Evolutionary conservation across 805 yeast genomes (phyloP).

Genomic region (Yamadazyma akitaensis): DNA sequence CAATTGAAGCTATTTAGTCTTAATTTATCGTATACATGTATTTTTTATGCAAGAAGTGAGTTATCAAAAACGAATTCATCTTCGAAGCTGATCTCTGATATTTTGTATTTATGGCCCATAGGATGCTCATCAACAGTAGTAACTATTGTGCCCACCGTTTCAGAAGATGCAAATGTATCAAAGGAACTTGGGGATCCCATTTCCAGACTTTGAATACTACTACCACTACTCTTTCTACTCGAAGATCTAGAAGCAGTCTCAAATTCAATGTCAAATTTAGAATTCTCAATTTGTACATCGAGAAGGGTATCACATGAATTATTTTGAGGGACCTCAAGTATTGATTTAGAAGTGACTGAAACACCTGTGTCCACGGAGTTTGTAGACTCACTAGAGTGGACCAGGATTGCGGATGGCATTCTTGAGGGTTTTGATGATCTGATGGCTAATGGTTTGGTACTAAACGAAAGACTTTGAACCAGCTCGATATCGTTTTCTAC

Average conservation of each 20-base stretch:
- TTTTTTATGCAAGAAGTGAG: neutral
- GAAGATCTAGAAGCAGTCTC: neutral
- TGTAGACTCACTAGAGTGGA: neutral
- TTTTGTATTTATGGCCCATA: slow-evolving; percentile 3
- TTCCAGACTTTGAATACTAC: neutral
- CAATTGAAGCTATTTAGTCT: too few relatives aligned
- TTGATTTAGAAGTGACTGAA: neutral
- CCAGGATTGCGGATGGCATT: slow-evolving; percentile 1
- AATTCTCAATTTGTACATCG: slow-evolving; percentile 4
- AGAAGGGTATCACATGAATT: slow-evolving; percentile 14
- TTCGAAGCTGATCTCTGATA: slow-evolving; percentile 7
- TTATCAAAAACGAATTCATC: slow-evolving; percentile 5
- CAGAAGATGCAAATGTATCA: slow-evolving; percentile 5
- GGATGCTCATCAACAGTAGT: slow-evolving; percentile 4
- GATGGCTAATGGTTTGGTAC: slow-evolving; percentile 13
- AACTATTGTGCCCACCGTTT: slow-evolving; percentile 6
- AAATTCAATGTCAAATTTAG: slow-evolving; percentile 5
- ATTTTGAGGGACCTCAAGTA: slow-evolving; percentile 4
- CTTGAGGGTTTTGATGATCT: neutral
- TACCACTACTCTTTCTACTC: neutral
- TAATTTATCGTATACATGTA: neutral
- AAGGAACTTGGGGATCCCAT: slow-evolving; percentile 1
- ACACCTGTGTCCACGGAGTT: neutral
- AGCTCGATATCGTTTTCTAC: slow-evolving; percentile 12
- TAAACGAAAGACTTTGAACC: slow-evolving; percentile 7